Evolutionary conservation across 768 basidiomycete species (phyloP), one percentile per base, ranked within the genome.

Genomic region (Xanthoconium stramineum): DNA sequence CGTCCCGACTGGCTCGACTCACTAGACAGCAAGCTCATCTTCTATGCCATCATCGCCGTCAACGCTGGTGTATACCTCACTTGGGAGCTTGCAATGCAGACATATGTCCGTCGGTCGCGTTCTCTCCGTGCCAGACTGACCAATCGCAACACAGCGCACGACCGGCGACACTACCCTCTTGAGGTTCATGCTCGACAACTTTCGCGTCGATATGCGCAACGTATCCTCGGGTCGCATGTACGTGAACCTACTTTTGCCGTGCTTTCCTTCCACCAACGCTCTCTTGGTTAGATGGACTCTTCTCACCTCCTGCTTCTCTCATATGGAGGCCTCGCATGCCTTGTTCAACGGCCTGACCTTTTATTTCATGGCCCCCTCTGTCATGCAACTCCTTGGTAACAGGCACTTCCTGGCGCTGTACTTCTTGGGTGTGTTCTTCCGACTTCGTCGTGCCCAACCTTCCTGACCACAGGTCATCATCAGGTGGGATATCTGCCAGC

Each of bases 291-390:
- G 91, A 66, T 92, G 89, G 88, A 90, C 88, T 0, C 73, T 84
- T 28, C 60, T 91, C 11, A 88, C 90, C 0, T 75, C 81, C 17
- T 78, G 76, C 56, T 93, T 94, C 75, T 89, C 89, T 5, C 89
- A 92, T 63, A 69, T 77, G 60, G 76, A 79, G 30, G 38, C 77
- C n/a, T 59, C 66, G 1, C 90, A 92, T 64, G 79, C 88, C 5
- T 59, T 89, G n/a, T 77, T 90, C 68, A 92, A 92, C 64, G 83
- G 82, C n/a, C 79, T 90, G 65, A 84, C 86, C 0, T 89, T 83
- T 71, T 90, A 78, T 70, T 92, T 88, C 73, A 83, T 91, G 80
- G 88, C 85, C 0, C 82, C 78, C 2, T 71, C 82, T 3, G 83
- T 89, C 46, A 76, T 92, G 29, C 63, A 72, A 17, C 71, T 86